Percentiles rank a stretch among this genome's conserved stretches.
These are phyloP conservation scores for Fusarium pseudocircinatum DNA, from an alignment of 2,329 filamentous ascomycete species.

Conservation along the genomic window DNA sequence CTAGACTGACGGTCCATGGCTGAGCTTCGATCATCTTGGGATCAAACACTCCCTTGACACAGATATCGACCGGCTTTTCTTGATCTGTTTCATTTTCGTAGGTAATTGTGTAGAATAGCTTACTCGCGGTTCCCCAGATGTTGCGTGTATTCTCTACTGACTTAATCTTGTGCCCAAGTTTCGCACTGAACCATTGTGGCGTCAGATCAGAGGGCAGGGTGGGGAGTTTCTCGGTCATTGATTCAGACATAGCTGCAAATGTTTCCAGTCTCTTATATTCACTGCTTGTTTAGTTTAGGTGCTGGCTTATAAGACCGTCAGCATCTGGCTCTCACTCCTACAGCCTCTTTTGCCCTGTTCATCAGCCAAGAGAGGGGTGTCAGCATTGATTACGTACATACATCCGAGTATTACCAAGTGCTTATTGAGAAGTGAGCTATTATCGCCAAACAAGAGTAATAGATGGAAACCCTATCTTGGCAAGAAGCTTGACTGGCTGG, in stretches of 20 bases:
- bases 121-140: conserved; percentile 44
- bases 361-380: background rate
- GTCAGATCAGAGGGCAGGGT: conserved; percentile 35
- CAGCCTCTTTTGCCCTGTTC: background rate
- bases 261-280: background rate
- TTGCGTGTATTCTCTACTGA: conserved; percentile 38
- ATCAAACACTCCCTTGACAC: conserved; percentile 53
- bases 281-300: background rate
- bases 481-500: background rate
- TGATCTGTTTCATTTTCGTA: conserved; percentile 40
- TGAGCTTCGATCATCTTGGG: conserved; percentile 44
- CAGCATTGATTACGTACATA: background rate
- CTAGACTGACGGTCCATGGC: conserved; percentile 41
- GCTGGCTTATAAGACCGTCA: background rate
- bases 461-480: background rate
- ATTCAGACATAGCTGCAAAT: conserved; percentile 1
- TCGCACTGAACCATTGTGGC: conserved; percentile 37
- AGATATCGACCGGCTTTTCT: conserved; percentile 38
- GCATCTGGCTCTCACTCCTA: background rate
- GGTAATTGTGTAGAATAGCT: conserved; percentile 42
- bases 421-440: background rate
- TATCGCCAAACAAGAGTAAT: background rate
- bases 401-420: conserved; percentile 12
- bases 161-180: conserved; percentile 33
- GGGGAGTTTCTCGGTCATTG: conserved; percentile 27